phyloP scores from a whole-genome alignment of 2,329 filamentous ascomycete species.

The Paecilomyces dactylethromorphus region DNA sequence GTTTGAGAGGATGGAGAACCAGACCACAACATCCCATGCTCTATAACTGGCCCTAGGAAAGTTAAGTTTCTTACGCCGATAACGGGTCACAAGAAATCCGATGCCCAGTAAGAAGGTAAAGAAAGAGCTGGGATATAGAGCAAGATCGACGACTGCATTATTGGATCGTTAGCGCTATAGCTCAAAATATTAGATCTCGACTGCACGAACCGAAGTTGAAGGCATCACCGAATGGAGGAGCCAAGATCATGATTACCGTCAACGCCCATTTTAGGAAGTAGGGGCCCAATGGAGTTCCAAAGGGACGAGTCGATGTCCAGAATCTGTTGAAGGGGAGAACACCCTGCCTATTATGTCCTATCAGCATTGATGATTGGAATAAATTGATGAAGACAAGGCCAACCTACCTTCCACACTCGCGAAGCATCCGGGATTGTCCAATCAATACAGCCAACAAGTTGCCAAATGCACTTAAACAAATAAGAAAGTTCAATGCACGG shows the following conservation, averaged over 20 bases:
- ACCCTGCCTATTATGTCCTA: constrained; percentile 42
- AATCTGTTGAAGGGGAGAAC: constrained; percentile 55
- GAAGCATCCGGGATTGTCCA: constrained; percentile 50
- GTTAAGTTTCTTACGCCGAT: constrained; percentile 46
- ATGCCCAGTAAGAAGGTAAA: constrained; percentile 53
- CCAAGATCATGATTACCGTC: constrained; percentile 55
- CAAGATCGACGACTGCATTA: constrained; percentile 50
- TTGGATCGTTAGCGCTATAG: constrained; percentile 1
- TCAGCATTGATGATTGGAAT: background rate
- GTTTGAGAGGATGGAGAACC: constrained; percentile 56
- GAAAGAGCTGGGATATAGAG: constrained; percentile 51
- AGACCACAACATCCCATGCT: constrained; percentile 52
- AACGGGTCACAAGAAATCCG: constrained; percentile 54
- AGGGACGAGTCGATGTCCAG: constrained; percentile 58
- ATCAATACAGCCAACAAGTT: constrained; percentile 53
- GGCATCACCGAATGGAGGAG: constrained; percentile 56
- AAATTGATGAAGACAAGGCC: background rate
- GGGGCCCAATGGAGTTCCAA: constrained; percentile 56
- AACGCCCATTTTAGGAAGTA: constrained; percentile 53
- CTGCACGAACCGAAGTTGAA: constrained; percentile 51
- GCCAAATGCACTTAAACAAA: constrained; percentile 52
- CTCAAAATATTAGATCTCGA: background rate
- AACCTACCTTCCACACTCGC: constrained; percentile 51
- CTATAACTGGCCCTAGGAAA: constrained; percentile 47
- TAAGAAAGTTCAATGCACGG: constrained; percentile 51